phyloP scores from a whole-genome alignment of 805 yeast species.

The Yarrowia divulgata region DNA sequence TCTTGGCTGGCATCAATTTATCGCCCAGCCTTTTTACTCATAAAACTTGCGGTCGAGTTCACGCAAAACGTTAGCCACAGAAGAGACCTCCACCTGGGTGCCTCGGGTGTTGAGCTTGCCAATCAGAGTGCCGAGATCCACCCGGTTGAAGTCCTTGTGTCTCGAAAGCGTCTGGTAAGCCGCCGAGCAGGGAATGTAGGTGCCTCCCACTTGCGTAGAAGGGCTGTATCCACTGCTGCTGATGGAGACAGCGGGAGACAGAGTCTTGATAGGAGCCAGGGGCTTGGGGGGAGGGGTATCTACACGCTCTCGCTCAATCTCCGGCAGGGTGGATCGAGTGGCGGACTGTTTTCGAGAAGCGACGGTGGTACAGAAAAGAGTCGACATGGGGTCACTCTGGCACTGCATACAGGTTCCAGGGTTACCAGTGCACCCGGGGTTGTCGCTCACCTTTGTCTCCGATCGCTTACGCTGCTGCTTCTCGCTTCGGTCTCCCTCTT shows the following conservation, averaged over 20 bases:
- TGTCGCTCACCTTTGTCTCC: conserved; percentile 21
- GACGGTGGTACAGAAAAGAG: conserved; percentile 85
- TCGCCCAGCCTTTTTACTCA: conserved; percentile 47
- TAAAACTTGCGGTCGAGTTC: conserved; percentile 76
- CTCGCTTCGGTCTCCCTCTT: conserved; percentile 12
- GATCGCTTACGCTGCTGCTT: not conserved
- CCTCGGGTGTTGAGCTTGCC: conserved; percentile 80
- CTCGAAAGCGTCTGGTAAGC: conserved; percentile 87
- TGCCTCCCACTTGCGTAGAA: conserved; percentile 42
- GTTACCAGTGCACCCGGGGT: conserved; percentile 71
- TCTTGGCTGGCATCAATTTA: conserved; percentile 6
- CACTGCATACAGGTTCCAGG: conserved; percentile 90
- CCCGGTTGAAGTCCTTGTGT: conserved; percentile 76
- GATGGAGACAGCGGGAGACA: conserved; percentile 35
- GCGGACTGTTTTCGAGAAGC: conserved; percentile 55
- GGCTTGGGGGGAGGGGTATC: conserved; percentile 31
- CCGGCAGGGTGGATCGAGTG: conserved; percentile 31
- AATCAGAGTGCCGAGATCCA: conserved; percentile 76
- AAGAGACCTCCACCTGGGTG: conserved; percentile 89
- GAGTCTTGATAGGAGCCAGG: conserved; percentile 22
- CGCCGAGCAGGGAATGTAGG: conserved; percentile 86
- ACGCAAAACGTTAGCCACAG: conserved; percentile 83
- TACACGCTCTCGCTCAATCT: conserved; percentile 23
- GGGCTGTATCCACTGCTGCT: conserved; percentile 40
- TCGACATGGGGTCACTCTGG: conserved; percentile 85